These are phyloP conservation scores for Cubamyces sp. DNA, from an alignment of 768 basidiomycete species.

Conservation along the genomic window DNA sequence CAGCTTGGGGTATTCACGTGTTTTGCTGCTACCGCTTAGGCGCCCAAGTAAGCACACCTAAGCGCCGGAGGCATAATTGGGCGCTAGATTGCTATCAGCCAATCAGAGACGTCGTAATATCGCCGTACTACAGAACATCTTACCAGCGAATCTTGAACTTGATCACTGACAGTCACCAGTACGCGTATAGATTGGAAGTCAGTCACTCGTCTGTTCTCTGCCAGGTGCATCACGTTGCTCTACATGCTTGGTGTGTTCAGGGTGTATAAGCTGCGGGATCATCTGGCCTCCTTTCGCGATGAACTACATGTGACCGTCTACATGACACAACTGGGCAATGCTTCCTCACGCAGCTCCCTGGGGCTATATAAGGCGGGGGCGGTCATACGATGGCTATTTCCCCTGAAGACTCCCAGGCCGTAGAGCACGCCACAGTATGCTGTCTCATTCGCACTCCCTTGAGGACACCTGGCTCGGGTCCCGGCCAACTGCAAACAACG, in stretches of 20 bases:
- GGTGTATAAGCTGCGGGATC: conserved; percentile 7
- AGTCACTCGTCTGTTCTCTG: too few relatives aligned
- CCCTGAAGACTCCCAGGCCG: neutral
- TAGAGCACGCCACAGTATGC: neutral
- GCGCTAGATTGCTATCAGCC: too few relatives aligned
- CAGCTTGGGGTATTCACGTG: neutral
- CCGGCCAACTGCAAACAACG: neutral
- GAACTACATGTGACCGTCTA: conserved; percentile 16
- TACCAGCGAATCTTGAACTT: too few relatives aligned
- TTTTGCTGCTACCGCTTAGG: neutral
- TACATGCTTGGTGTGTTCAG: neutral
- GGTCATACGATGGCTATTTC: neutral
- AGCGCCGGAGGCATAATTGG: too few relatives aligned
- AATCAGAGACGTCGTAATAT: too few relatives aligned
- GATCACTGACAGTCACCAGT: too few relatives aligned
- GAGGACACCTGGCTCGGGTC: conserved; percentile 12
- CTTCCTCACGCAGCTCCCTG: conserved; percentile 8
- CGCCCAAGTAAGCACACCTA: neutral
- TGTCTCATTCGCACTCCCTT: neutral
- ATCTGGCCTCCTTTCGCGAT: conserved; percentile 16
- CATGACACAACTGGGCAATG: conserved; percentile 16
- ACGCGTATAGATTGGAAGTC: too few relatives aligned
- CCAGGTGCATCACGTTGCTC: too few relatives aligned
- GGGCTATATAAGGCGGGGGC: neutral
- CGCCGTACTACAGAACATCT: too few relatives aligned